Base-by-base conservation (phyloP, 2,329 filamentous ascomycete species). In the Alternaria ethzedia region DNA sequence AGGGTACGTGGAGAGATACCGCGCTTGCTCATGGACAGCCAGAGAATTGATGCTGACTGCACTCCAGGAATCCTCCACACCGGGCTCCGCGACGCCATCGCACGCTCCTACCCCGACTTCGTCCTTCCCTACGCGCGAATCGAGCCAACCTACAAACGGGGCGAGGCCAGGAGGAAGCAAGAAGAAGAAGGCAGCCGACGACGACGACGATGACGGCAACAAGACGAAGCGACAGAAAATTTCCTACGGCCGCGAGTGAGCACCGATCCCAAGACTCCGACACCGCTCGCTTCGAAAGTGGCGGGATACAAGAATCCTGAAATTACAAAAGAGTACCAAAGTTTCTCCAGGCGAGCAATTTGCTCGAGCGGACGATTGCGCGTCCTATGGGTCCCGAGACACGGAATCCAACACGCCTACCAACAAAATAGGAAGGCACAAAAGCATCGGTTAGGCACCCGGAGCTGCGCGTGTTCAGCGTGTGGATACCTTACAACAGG, bases 191-290 rank as follows among this genome's bases (percentile, higher is more conserved):
- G 74, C 77, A 23, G 72, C 69, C 9, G 79, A 81, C 11, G 82
- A 82, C 56, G 83, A 84, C 28, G 83, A 84, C 6, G 83, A 85
- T 30, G 79, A 82, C 2, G 82, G 84, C 45, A 74, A 73, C 26
- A 84, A 84, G 70, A 74, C 79, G 4, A 85, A 85, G 76, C 76
- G 83, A 59, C 79, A 81, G 26, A 85, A 85, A 75, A 84, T 85
- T 54, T 82, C 80, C n/a, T 85, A 85, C 67, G 81, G 81, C 20
- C 72, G 83, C 57, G 83, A 85, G 54, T 83, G 77, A 81, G 59
- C 47, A 43, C 51, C 17, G 21, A 30, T 36, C 32, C 32, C 28
- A 23, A 51, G 26, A 36, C 56, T 51, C 54, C 47, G 50, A 49
- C 47, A 54, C 45, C 52, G 54, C 46, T 17, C 5, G 46, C 36